Percentiles rank a stretch among this genome's conserved stretches.
Evolutionary conservation across 2,329 filamentous ascomycete genomes (phyloP).

Genomic region (Trematosphaeria pertusa): DNA sequence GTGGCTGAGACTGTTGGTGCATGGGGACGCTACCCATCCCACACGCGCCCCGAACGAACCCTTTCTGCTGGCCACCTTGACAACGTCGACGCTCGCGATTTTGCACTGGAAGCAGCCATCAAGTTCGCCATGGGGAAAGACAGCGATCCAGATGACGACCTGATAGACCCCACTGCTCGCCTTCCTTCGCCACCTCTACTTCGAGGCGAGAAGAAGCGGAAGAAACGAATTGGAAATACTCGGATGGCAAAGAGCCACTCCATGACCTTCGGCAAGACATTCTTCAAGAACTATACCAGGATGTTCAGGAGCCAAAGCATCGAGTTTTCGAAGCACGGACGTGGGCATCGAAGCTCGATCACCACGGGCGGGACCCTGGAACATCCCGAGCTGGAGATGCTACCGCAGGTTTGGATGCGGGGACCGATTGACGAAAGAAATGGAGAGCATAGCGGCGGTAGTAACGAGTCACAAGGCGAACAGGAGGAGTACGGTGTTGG

Average conservation of each 20-base stretch:
- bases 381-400: constrained; percentile 56
- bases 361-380: constrained; percentile 51
- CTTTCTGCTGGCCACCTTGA: constrained; percentile 49
- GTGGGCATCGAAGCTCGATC: constrained; percentile 54
- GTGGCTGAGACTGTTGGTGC: constrained; percentile 38
- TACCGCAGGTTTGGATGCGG: constrained; percentile 47
- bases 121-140: constrained; percentile 27
- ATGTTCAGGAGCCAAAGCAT: constrained; percentile 51
- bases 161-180: constrained; percentile 34
- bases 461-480: background rate
- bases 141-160: constrained; percentile 24
- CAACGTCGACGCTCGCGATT: constrained; percentile 51
- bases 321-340: constrained; percentile 48
- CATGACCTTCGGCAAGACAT: constrained; percentile 49
- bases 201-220: constrained; percentile 38
- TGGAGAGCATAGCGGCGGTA: constrained; percentile 1
- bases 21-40: constrained; percentile 57
- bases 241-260: constrained; percentile 68
- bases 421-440: constrained; percentile 14
- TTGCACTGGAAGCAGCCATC: constrained; percentile 46
- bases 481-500: constrained; percentile 9
- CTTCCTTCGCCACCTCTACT: constrained; percentile 24
- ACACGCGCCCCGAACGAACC: constrained; percentile 51
- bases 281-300: constrained; percentile 54
- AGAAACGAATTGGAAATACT: constrained; percentile 68